Base-by-base conservation (phyloP, 2,329 filamentous ascomycete species). In the Chaetoscypha palmicola region DNA sequence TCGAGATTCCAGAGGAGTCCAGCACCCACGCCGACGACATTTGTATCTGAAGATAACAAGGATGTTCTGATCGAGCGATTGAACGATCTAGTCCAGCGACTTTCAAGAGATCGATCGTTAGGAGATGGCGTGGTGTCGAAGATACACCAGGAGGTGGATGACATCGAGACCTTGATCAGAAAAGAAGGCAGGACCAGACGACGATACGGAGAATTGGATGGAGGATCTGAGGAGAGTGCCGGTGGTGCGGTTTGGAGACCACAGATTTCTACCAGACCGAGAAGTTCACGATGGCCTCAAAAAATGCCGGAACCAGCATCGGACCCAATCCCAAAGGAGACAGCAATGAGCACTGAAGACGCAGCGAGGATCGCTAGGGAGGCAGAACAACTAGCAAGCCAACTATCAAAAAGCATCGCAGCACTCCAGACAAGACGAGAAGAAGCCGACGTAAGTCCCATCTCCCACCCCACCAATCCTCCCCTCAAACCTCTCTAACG, bases 361-460 rank as follows among this genome's bases (percentile, higher is more conserved):
- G 66, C 67, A 19, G 50, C 53, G 42, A 56, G 61, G 46, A 50
- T 71, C 16, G 59, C 63, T 9, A 56, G 54, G 28, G 65, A 65
- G 45, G 67, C 66, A 14, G 63, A 72, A 34, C 67, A 67, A 49
- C 60, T 82, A 3, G 72, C 72, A 30, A 62, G 65, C 14, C 70
- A 75, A 47, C 60, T 83, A 26, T 66, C 69, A 4, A 63, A 62
- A 4, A 66, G 77, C 9, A 65, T 77, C 24, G 61, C 62, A 21
- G 74, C 71, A 44, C 66, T 83, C 16, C 66, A 70, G 43, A 68
- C 68, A 30, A 68, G 78, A 30, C 73, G 74, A 50, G 74, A 81
- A 58, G 78, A 83, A 61, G 72, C 74, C 33, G 72, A 79, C 60
- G 77, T 72, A 62, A 63, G 67, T 45, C 33, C 16, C 10, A 32